Evolutionary conservation across 345 rosid species (phyloP).

Genomic region (Arabidopsis arenosa): DNA sequence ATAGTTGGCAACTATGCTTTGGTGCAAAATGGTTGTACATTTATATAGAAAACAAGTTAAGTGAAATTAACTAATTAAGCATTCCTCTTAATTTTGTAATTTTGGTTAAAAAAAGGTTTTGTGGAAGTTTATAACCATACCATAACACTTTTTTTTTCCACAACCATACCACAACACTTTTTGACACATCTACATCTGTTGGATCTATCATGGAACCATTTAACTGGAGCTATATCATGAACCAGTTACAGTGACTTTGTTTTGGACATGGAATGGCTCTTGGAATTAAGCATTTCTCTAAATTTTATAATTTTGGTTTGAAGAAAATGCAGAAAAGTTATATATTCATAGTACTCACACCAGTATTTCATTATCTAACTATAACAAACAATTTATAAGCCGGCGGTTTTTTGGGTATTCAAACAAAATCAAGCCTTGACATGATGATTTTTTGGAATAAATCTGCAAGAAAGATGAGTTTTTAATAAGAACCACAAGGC

Average conservation of each 20-base stretch:
- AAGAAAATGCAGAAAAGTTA: not conserved
- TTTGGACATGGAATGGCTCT: no score
- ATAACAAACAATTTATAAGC: not conserved
- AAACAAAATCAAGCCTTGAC: not conserved
- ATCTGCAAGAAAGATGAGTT: not conserved
- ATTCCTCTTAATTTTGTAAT: no score
- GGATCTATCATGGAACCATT: no score
- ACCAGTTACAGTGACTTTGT: no score
- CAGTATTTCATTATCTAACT: not conserved
- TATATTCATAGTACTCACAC: not conserved
- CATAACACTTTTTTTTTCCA: no score
- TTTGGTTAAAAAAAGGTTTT: no score
- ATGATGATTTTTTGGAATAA: constrained; percentile 5
- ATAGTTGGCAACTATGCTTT: not conserved
- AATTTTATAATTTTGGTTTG: not conserved
- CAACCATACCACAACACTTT: no score
- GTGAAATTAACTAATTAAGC: no score
- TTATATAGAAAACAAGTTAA: not conserved
- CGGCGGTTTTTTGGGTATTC: not conserved
- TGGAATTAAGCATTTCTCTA: not conserved
- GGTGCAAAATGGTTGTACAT: not conserved
- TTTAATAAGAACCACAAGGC: not conserved
- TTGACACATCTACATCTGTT: no score
- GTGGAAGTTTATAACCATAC: no score
- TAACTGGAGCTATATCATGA: no score